Evolutionary conservation across 768 basidiomycete genomes (phyloP).

Genomic region (Termitomyces sp.): DNA sequence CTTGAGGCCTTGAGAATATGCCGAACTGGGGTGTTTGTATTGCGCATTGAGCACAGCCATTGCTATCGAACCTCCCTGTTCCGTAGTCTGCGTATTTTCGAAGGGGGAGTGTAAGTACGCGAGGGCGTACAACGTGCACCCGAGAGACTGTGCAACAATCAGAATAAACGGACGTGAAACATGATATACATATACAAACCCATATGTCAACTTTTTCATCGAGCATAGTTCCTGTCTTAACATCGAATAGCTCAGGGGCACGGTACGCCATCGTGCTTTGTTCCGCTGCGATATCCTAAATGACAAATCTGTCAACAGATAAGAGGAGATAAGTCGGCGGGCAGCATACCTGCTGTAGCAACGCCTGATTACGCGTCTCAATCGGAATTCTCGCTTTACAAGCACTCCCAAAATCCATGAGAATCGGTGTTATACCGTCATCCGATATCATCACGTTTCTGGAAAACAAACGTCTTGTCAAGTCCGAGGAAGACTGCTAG

Average conservation of each 20-base stretch:
- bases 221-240: slow-evolving; percentile 80
- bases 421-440: slow-evolving; percentile 77
- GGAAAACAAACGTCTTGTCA: not conserved
- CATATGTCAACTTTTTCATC: slow-evolving; percentile 98
- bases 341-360: slow-evolving; percentile 73
- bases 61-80: slow-evolving; percentile 94
- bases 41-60: slow-evolving; percentile 96
- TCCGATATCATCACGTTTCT: slow-evolving; percentile 98
- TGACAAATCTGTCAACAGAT: not conserved
- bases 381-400: slow-evolving; percentile 81
- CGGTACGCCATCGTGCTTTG: slow-evolving; percentile 99
- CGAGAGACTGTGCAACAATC: slow-evolving; percentile 64
- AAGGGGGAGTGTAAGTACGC: slow-evolving; percentile 97
- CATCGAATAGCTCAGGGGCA: slow-evolving; percentile 96
- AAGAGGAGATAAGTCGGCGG: not conserved
- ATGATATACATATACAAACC: slow-evolving; percentile 54
- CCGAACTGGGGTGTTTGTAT: slow-evolving; percentile 83
- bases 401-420: slow-evolving; percentile 98
- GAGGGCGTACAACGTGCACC: slow-evolving; percentile 91
- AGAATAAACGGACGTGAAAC: not conserved
- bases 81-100: slow-evolving; percentile 86
- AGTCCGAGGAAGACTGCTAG: not conserved
- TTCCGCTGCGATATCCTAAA: slow-evolving; percentile 91
- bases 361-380: slow-evolving; percentile 78
- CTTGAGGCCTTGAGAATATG: slow-evolving; percentile 82